Conservation (phyloP, 78 protist genomes). For the Cyanophora paradoxa region DNA sequence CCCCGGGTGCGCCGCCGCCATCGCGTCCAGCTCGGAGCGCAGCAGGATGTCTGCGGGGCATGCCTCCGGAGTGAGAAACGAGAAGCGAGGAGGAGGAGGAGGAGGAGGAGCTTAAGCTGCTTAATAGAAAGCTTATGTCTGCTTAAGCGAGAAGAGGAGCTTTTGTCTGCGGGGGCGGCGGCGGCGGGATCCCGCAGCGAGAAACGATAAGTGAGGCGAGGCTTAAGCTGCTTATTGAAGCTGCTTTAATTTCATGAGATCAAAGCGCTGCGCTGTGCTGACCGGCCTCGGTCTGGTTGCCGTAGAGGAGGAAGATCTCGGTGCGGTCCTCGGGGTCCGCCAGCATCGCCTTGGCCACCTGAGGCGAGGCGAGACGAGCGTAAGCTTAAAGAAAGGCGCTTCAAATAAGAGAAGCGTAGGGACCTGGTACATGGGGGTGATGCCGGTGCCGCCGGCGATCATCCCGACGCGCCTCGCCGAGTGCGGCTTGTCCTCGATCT, state of each 20-base stretch:
- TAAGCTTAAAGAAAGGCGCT: not conserved
- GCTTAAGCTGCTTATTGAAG: too few relatives aligned
- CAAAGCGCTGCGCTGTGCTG: too few relatives aligned
- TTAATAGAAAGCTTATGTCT: too few relatives aligned
- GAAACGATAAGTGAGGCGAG: too few relatives aligned
- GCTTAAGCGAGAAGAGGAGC: too few relatives aligned
- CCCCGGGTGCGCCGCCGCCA: not conserved
- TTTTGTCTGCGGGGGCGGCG: too few relatives aligned
- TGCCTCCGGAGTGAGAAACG: too few relatives aligned
- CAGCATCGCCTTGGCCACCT: not conserved
- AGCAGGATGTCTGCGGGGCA: slow-evolving; percentile 3
- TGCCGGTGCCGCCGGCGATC: slow-evolving; percentile 79
- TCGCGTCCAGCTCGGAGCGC: not conserved
- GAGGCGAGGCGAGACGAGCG: not conserved
- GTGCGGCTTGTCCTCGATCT: not conserved
- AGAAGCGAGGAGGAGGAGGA: too few relatives aligned
- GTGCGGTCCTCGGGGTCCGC: not conserved
- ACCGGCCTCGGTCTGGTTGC: not conserved
- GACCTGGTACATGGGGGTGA: slow-evolving; percentile 77
- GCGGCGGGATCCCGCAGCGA: too few relatives aligned
- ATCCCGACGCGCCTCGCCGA: slow-evolving; percentile 45
- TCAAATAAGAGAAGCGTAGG: not conserved
- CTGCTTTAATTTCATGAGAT: too few relatives aligned
- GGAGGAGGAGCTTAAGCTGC: too few relatives aligned
- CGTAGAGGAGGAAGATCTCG: slow-evolving; percentile 5